phyloP scores from a whole-genome alignment of 768 basidiomycete genomes.

The Collybia nuda region DNA sequence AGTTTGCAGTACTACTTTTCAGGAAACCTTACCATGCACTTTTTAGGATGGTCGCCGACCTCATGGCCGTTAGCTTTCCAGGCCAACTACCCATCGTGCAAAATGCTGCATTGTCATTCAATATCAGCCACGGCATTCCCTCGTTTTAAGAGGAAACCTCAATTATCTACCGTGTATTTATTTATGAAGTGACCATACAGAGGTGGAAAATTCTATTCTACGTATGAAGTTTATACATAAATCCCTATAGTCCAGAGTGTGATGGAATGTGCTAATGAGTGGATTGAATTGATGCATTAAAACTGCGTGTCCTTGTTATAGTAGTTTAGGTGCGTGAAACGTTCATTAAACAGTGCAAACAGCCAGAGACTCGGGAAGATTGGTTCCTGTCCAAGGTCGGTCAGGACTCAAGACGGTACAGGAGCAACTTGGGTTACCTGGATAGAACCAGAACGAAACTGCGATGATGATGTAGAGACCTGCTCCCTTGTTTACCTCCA shows the following conservation, averaged over 20 bases:
- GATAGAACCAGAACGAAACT: slow-evolving; percentile 72
- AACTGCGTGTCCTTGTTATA: neutral
- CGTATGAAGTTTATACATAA: neutral
- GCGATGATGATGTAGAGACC: slow-evolving; percentile 73
- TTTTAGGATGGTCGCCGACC: slow-evolving; percentile 37
- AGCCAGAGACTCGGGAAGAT: slow-evolving; percentile 13
- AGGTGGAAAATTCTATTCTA: neutral
- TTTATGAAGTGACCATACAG: neutral
- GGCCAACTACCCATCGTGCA: slow-evolving; percentile 32
- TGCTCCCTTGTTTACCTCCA: slow-evolving; percentile 16
- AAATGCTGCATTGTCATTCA: slow-evolving; percentile 33
- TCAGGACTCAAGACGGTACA: neutral
- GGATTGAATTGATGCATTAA: neutral
- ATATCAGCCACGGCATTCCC: slow-evolving; percentile 37
- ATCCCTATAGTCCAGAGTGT: neutral
- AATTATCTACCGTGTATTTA: neutral
- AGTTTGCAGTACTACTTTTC: neutral
- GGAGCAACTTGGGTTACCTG: slow-evolving; percentile 30
- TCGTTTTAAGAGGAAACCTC: slow-evolving; percentile 31
- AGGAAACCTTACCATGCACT: no score
- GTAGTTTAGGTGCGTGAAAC: neutral
- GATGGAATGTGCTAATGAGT: neutral
- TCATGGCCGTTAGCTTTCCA: slow-evolving; percentile 32
- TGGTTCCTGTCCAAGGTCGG: slow-evolving; percentile 10
- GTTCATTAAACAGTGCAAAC: slow-evolving; percentile 3